Conservation (phyloP, 371 early-diverging fungal species). For the Mucor circinelloides region DNA sequence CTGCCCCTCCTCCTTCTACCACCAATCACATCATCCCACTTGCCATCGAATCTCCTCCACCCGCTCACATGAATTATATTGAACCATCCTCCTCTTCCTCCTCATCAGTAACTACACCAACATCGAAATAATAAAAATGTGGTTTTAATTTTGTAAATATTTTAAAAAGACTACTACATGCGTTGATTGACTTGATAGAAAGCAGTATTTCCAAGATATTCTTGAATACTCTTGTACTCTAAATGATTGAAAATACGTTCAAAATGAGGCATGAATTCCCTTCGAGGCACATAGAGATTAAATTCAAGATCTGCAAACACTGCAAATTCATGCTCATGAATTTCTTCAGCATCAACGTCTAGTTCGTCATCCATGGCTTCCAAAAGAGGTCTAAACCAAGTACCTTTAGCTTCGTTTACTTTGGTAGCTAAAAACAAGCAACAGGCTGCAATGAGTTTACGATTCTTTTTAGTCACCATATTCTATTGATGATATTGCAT, state of each 20-base stretch:
- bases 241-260: slow-evolving; percentile 64
- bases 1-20: not conserved
- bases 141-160: not conserved
- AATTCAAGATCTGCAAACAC: slow-evolving; percentile 88
- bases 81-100: not conserved
- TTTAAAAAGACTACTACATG: slow-evolving; percentile 2
- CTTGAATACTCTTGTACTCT: slow-evolving; percentile 55
- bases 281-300: slow-evolving; percentile 75
- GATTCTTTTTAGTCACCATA: slow-evolving; percentile 76
- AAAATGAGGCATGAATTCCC: slow-evolving; percentile 88
- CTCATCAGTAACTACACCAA: not conserved
- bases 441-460: slow-evolving; percentile 80
- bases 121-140: not conserved
- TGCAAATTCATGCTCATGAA: slow-evolving; percentile 82
- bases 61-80: not conserved
- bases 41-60: not conserved
- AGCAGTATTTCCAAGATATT: slow-evolving; percentile 53
- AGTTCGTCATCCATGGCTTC: slow-evolving; percentile 57
- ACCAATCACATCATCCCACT: slow-evolving; percentile 9
- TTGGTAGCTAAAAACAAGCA: slow-evolving; percentile 82
- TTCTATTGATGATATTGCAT: slow-evolving; percentile 34
- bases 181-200: slow-evolving; percentile 38
- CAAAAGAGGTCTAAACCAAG: slow-evolving; percentile 38
- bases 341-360: slow-evolving; percentile 75
- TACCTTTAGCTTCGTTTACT: slow-evolving; percentile 84